A percentile compares a stretch with the other conserved stretches of the same genome.
Conservation (phyloP, 1,284 basidiomycete genomes). For the Apiotrichum brassicae region DNA sequence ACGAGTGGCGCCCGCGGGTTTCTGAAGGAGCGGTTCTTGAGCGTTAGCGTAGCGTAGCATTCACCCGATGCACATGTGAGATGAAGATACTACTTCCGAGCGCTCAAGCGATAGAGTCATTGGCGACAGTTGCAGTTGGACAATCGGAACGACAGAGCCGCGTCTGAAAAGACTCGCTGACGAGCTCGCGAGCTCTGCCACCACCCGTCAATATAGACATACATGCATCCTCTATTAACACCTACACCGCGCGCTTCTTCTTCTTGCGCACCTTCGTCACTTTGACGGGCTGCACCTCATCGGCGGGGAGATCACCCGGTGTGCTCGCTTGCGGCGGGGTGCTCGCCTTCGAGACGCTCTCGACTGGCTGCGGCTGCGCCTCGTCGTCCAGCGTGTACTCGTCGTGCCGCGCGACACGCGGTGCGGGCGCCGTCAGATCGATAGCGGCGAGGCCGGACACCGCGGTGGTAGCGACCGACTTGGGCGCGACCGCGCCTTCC, state of each 20-base stretch:
- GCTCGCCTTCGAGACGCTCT: not conserved
- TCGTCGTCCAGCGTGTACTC: conserved; percentile 55
- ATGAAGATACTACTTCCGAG: too few relatives aligned
- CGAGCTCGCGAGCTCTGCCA: too few relatives aligned
- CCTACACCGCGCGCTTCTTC: conserved; percentile 29
- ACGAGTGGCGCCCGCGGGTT: too few relatives aligned
- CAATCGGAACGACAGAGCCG: too few relatives aligned
- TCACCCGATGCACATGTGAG: too few relatives aligned
- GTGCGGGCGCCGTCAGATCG: conserved; percentile 9
- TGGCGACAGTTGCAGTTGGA: too few relatives aligned
- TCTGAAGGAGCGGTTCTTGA: too few relatives aligned
- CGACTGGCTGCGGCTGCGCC: conserved; percentile 45
- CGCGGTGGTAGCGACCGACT: not conserved
- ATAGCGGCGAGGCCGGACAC: conserved; percentile 41
- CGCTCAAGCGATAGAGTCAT: too few relatives aligned
- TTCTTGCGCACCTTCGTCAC: conserved; percentile 42
- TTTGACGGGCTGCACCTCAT: conserved; percentile 38
- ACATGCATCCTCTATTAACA: too few relatives aligned
- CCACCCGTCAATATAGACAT: too few relatives aligned
- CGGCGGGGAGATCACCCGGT: conserved; percentile 20
- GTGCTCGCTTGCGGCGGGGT: conserved; percentile 2
- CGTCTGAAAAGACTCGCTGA: too few relatives aligned
- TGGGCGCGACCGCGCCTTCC: conserved; percentile 49
- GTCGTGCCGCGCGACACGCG: conserved; percentile 49
- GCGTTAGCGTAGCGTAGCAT: too few relatives aligned